phyloP scores from a whole-genome alignment of 2,329 filamentous ascomycete species.

The Malbranchea zuffiana region DNA sequence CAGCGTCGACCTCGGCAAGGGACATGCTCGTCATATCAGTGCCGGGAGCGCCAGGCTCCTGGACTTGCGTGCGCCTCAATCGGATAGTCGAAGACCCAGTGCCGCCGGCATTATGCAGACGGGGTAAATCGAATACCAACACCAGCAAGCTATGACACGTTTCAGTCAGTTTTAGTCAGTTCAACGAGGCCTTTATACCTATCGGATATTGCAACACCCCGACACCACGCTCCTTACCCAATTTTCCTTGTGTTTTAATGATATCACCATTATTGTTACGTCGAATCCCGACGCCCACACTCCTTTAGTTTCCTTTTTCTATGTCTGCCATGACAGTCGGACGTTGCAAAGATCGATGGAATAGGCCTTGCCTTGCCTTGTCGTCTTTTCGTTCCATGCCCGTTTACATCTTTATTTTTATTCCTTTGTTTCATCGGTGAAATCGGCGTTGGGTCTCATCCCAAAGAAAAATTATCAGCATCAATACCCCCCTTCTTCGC shows the following conservation, averaged over 20 bases:
- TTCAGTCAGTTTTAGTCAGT: slow-evolving; percentile 5
- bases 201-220: too few relatives aligned
- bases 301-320: slow-evolving; percentile 5
- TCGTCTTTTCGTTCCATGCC: too few relatives aligned
- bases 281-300: slow-evolving; percentile 3
- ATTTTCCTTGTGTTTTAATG: slow-evolving; percentile 1
- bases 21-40: slow-evolving; percentile 61
- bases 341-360: too few relatives aligned
- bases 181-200: too few relatives aligned
- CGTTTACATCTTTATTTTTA: too few relatives aligned
- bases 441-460: too few relatives aligned
- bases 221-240: neutral
- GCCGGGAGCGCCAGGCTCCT: slow-evolving; percentile 67
- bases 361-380: too few relatives aligned
- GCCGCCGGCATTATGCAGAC: slow-evolving; percentile 8
- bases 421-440: too few relatives aligned
- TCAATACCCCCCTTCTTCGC: too few relatives aligned
- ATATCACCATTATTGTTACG: neutral
- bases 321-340: too few relatives aligned
- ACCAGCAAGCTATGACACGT: neutral
- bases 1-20: slow-evolving; percentile 56
- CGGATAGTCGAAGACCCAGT: slow-evolving; percentile 36
- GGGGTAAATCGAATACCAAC: neutral
- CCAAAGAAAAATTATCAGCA: too few relatives aligned
- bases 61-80: slow-evolving; percentile 48